Evolutionary conservation across 768 basidiomycete species (phyloP).

Genomic region (Boletus rubroflammeus): DNA sequence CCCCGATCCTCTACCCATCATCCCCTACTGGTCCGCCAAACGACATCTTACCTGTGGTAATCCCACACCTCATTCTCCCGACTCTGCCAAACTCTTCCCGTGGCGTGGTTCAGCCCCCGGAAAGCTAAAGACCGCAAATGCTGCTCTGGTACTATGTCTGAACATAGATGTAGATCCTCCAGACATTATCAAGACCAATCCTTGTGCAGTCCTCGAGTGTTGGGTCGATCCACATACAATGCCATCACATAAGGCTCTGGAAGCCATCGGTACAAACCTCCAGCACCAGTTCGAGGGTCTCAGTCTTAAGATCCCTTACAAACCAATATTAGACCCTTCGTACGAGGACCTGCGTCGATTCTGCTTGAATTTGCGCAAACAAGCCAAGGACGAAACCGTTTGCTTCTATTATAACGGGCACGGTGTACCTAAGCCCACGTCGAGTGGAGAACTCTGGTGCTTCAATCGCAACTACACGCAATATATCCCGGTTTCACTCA

Average conservation of each 20-base stretch:
- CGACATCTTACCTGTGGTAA: constrained; percentile 90
- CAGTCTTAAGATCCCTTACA: constrained; percentile 91
- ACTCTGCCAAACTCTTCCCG: constrained; percentile 60
- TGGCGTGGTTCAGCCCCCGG: constrained; percentile 82
- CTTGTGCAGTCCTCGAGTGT: constrained; percentile 91
- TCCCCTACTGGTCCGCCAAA: constrained; percentile 85
- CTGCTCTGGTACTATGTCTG: constrained; percentile 85
- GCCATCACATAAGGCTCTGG: constrained; percentile 89
- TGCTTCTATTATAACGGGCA: constrained; percentile 99
- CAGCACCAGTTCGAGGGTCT: constrained; percentile 95
- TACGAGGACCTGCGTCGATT: constrained; percentile 90
- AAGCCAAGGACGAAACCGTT: constrained; percentile 90
- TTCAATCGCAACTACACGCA: constrained; percentile 98
- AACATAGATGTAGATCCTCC: constrained; percentile 98
- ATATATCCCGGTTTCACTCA: constrained; percentile 94
- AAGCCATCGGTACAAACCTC: constrained; percentile 88
- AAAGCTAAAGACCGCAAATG: constrained; percentile 89
- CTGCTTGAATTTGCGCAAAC: constrained; percentile 76
- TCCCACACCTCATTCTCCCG: constrained; percentile 65
- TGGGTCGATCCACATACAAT: constrained; percentile 97
- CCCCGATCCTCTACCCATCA: constrained; percentile 51
- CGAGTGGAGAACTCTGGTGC: constrained; percentile 96
- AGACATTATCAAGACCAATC: constrained; percentile 94
- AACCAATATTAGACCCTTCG: constrained; percentile 91
- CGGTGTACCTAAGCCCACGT: constrained; percentile 94